These are phyloP conservation scores for Daldinia vernicosa DNA, from an alignment of 495 filamentous ascomycete species.

Conservation along the genomic window DNA sequence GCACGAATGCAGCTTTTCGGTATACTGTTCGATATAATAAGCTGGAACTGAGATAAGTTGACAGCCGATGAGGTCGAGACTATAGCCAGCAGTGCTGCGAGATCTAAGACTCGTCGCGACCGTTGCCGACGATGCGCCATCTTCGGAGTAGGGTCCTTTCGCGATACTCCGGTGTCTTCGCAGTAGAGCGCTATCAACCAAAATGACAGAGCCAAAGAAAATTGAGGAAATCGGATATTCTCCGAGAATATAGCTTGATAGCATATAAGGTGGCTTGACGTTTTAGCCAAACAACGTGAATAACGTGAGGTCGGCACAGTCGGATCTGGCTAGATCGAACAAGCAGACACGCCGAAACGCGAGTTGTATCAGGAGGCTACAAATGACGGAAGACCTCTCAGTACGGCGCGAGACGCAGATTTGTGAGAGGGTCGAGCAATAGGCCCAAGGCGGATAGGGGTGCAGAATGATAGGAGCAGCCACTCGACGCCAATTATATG, in stretches of 20 bases:
- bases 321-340: conserved; percentile 22
- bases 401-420: conserved; percentile 24
- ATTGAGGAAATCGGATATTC: neutral
- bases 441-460: conserved; percentile 14
- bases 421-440: conserved; percentile 27
- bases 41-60: conserved; percentile 50
- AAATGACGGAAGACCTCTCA: conserved; percentile 17
- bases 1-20: conserved; percentile 51
- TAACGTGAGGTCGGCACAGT: conserved; percentile 6
- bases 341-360: conserved; percentile 33
- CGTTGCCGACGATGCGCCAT: conserved; percentile 38
- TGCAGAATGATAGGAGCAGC: conserved; percentile 11
- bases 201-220: neutral
- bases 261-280: conserved; percentile 12
- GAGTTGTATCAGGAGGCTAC: conserved; percentile 34
- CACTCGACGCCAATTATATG: conserved; percentile 17
- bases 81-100: conserved; percentile 41
- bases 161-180: neutral
- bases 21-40: conserved; percentile 49
- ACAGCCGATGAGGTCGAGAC: conserved; percentile 52
- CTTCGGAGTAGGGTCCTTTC: conserved; percentile 16
- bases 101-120: conserved; percentile 36
- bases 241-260: conserved; percentile 2
- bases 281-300: conserved; percentile 7
- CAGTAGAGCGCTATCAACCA: neutral